A percentile compares a stretch with the other conserved stretches of the same genome.
Evolutionary conservation across 1,284 basidiomycete species (phyloP).

Genomic region (Cystobasidium pallidum): DNA sequence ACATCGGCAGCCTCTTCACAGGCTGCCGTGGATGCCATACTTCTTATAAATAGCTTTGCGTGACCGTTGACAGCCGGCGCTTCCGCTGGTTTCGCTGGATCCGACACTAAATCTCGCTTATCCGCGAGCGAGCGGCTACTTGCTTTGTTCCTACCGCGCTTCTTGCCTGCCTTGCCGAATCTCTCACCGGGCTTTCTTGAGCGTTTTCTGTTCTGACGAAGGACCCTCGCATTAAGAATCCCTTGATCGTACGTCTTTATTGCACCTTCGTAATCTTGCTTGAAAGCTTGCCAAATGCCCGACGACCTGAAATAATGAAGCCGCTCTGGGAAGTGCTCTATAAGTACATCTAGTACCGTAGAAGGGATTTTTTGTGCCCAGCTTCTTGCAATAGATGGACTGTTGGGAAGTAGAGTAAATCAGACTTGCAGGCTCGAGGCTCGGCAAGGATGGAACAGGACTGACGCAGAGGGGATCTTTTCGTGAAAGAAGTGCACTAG

Average conservation of each 20-base stretch:
- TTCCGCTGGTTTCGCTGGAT: slow-evolving; percentile 51
- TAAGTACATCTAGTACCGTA: slow-evolving; percentile 71
- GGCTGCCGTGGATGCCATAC: slow-evolving; percentile 64
- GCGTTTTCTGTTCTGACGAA: slow-evolving; percentile 64
- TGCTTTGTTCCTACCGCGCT: slow-evolving; percentile 39
- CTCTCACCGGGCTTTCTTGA: not conserved
- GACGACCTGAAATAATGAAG: slow-evolving; percentile 78
- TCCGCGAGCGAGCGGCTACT: slow-evolving; percentile 58
- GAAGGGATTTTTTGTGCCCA: slow-evolving; percentile 77
- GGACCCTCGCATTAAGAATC: slow-evolving; percentile 70
- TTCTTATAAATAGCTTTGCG: slow-evolving; percentile 6
- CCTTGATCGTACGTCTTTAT: slow-evolving; percentile 75
- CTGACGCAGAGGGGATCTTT: slow-evolving; percentile 80
- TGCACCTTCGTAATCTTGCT: slow-evolving; percentile 73
- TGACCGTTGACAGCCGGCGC: slow-evolving; percentile 60
- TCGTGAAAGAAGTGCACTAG: slow-evolving; percentile 88
- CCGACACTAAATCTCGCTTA: not conserved
- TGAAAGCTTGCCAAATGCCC: slow-evolving; percentile 79
- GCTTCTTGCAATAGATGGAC: slow-evolving; percentile 61
- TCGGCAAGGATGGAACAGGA: no score
- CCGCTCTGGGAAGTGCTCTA: slow-evolving; percentile 68
- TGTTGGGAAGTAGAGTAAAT: not conserved
- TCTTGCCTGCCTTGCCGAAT: slow-evolving; percentile 51
- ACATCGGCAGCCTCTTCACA: slow-evolving; percentile 46
- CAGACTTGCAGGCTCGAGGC: not conserved